Conservation (phyloP, 2,329 filamentous ascomycete genomes). For the Chaetomiaceae sp. region DNA sequence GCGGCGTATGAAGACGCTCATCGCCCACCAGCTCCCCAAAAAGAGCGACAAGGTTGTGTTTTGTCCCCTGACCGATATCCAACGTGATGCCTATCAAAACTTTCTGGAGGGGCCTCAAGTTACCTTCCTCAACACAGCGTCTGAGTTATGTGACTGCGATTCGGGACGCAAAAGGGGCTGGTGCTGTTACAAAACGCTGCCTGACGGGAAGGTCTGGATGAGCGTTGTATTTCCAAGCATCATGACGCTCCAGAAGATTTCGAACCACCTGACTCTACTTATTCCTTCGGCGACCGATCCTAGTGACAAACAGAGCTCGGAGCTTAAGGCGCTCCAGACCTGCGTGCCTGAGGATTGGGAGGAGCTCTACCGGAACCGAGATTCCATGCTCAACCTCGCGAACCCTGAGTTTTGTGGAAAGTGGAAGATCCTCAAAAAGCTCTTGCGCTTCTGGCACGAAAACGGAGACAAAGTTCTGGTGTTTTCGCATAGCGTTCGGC, state of each 20-base stretch:
- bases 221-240: constrained; percentile 81
- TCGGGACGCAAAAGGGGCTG: constrained; percentile 70
- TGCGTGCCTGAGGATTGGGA: constrained; percentile 74
- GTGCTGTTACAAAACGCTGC: constrained; percentile 66
- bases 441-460: constrained; percentile 84
- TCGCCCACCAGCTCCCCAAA: constrained; percentile 87
- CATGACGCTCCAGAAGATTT: constrained; percentile 75
- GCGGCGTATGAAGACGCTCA: constrained; percentile 86
- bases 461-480: constrained; percentile 93
- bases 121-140: constrained; percentile 61
- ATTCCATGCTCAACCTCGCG: constrained; percentile 74
- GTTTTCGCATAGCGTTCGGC: constrained; percentile 85
- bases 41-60: constrained; percentile 95
- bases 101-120: constrained; percentile 72
- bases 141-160: constrained; percentile 65
- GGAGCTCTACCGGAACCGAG: constrained; percentile 66
- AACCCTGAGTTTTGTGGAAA: constrained; percentile 94
- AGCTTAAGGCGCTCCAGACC: constrained; percentile 67
- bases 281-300: constrained; percentile 64
- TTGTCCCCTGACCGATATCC: constrained; percentile 79
- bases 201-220: constrained; percentile 63
- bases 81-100: constrained; percentile 77
- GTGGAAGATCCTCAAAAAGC: constrained; percentile 84
- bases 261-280: constrained; percentile 87
- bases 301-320: constrained; percentile 70